Base-by-base conservation (phyloP, 23 red algal species). In the Gracilaria domingensis region DNA sequence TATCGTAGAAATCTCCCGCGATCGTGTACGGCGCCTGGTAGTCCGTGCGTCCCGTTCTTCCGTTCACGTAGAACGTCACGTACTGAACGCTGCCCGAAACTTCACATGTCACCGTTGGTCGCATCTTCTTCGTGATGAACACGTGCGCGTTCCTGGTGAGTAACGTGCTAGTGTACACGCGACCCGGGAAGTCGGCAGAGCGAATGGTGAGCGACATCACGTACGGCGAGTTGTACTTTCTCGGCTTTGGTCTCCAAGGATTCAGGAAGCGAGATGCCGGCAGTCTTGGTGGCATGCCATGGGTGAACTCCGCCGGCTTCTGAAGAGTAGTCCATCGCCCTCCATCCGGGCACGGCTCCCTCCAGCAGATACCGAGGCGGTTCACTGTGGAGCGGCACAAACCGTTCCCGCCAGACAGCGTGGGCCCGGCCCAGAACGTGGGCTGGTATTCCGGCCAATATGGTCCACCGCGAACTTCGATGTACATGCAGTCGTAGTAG, bases 401-500 rank as follows among this genome's bases (percentile, higher is more conserved):
- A 23, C 71, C 67, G 18, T 66, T 44, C 14, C 20, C 28, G 8
- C 87, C 87, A n/a, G 73, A 67, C 53, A 59, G 53, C 54, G 79
- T 58, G 20, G 84, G 40, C 12, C 75, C 87, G 40, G 73, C 62
- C 39, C 59, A 65, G 71, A 93, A 93, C 4, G 57, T 76, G 29
- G 90, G 90, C 37, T 80, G 73, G 24, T 58, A 88, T 23, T 55
- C 71, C 6, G 70, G 39, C 58, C 53, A 82, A 40, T 59, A 82
- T 14, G 84, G 67, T 4, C 90, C 90, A 5, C 90, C 90, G 12
- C 53, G 48, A 12, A 93, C 71, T 21, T 84, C 21, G 45, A 93
- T 77, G 54, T 85, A 93, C 80, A 79, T 85, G 70, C 90, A 93
- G 40, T 85, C 90, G 75, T 86, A 93, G 60, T 93, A 93, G 56